Conservation (phyloP, 345 rosid species). For the Combretum micranthum region DNA sequence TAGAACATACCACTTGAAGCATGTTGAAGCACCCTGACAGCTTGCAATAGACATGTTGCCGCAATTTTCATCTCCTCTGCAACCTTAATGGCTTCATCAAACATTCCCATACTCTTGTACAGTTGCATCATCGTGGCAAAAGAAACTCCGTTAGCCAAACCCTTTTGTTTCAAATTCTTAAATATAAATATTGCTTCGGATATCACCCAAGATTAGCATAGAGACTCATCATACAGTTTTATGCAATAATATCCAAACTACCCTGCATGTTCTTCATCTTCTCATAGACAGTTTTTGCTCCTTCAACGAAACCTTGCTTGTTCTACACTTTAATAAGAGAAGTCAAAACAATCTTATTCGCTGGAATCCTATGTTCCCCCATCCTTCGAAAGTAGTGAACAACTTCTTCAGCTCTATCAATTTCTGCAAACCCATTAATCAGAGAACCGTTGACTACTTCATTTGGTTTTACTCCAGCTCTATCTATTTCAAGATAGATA, state of each 20-base stretch:
- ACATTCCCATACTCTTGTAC: constrained; percentile 77
- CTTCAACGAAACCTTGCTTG: constrained; percentile 66
- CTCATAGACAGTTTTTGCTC: constrained; percentile 57
- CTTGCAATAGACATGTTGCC: too few species aligned
- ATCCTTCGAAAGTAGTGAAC: constrained; percentile 50
- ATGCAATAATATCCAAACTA: constrained; percentile 66
- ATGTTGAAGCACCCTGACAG: too few species aligned
- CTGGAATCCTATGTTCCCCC: constrained; percentile 50
- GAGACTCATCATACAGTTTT: constrained; percentile 67
- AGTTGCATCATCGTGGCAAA: constrained; percentile 77
- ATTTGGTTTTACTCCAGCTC: constrained; percentile 61
- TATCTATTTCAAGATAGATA: constrained; percentile 44
- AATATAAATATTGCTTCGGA: constrained; percentile 68
- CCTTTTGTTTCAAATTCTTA: constrained; percentile 40
- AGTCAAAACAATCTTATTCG: constrained; percentile 71
- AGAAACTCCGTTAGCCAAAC: constrained; percentile 60
- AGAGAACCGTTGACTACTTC: constrained; percentile 77
- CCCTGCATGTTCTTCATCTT: constrained; percentile 56
- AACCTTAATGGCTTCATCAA: constrained; percentile 70
- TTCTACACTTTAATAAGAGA: constrained; percentile 77
- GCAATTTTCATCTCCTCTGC: constrained; percentile 90
- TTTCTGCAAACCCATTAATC: constrained; percentile 77
- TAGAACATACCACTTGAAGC: too few species aligned
- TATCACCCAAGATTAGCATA: constrained; percentile 71
- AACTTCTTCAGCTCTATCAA: constrained; percentile 59